phyloP scores from a whole-genome alignment of 164 flowering plant species.

The Stephania cephalantha region DNA sequence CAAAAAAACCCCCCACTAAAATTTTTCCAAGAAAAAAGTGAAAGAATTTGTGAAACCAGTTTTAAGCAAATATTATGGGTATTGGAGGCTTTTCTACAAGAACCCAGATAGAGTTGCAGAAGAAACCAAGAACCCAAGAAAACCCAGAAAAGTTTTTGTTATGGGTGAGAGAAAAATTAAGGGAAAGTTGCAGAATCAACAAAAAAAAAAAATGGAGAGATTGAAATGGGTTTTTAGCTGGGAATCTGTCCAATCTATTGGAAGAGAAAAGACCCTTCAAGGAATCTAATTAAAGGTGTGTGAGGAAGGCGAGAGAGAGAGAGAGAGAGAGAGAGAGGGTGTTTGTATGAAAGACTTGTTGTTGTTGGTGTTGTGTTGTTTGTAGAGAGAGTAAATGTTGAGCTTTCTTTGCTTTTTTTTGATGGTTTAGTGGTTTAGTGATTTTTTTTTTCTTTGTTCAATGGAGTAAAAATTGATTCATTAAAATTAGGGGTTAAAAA shows the following conservation, averaged over 20 bases:
- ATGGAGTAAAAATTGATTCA: slow-evolving; percentile 12
- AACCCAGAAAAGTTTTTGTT: slow-evolving; percentile 8
- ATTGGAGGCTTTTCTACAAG: slow-evolving; percentile 18
- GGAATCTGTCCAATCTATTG: slow-evolving; percentile 49
- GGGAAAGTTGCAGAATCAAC: slow-evolving; percentile 13
- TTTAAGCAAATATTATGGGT: slow-evolving; percentile 18
- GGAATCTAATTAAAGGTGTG: slow-evolving; percentile 60
- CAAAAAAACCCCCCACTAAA: not conserved
- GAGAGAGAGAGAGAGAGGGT: slow-evolving; percentile 14
- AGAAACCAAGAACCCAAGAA: slow-evolving; percentile 18
- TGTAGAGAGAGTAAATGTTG: slow-evolving; percentile 54
- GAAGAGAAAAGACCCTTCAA: slow-evolving; percentile 40
- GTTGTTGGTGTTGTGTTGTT: slow-evolving; percentile 29
- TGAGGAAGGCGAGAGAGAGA: slow-evolving; percentile 37
- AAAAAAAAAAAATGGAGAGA: slow-evolving; percentile 13
- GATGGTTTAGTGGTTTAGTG: slow-evolving; percentile 6
- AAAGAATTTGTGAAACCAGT: slow-evolving; percentile 10
- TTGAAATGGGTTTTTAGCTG: slow-evolving; percentile 36
- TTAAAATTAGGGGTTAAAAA: not conserved
- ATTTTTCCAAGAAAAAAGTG: not conserved
- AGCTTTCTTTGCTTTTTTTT: slow-evolving; percentile 28
- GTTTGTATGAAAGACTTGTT: slow-evolving; percentile 41
- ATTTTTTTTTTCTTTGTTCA: too few species aligned
- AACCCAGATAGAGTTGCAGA: slow-evolving; percentile 36
- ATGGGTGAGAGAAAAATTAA: slow-evolving; percentile 1